Evolutionary conservation across 192 early-diverging fungal species (phyloP), one percentile per base, ranked within the genome.

Genomic region (Blastocladiella britannica): DNA sequence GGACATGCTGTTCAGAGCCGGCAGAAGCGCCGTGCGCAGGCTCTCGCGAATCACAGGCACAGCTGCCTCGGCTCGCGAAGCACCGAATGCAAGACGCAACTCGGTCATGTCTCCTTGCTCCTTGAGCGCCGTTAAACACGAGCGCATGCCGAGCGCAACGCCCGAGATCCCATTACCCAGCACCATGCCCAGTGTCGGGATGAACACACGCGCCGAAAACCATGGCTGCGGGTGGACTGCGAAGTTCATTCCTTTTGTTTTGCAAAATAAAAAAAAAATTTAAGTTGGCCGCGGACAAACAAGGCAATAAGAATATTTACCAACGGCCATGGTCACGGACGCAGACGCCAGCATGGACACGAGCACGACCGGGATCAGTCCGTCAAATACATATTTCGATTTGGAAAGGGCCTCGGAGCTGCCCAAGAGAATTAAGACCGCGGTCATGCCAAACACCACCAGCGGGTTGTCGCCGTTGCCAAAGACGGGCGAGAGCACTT

Each of bases 91-190:
- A 31, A 92, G 65, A 51, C 72, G 63, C 8, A 72, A 67, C 58
- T 86, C 82, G 6, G 81, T 61, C 29, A 63, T 5, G 25, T 64
- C 70, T n/a, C 63, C 53, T 5, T 70, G 68, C 25, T 66, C 73
- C 66, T 76, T 78, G 26, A 84, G 60, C 29, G 79, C 73, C 30
- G 70, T 73, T 57, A 85, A 70, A 22, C 77, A 77, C 6, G 67
- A 56, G 20, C 75, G 70, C 54, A 80, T 69, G 0, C 78, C 85
- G 52, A 88, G 67, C 12, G 83, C 76, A 37, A 81, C 75, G 20
- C 78, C 82, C 9, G 77, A 78, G 76, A 88, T 83, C 43, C 74
- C 69, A 61, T 86, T 89, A 28, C 86, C 87, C 18, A 89, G 75
- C 28, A 93, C 64, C 89, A 93, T 93, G 26, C 86, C 89, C 6